Percentiles rank a stretch among this genome's conserved stretches.
Conservation (phyloP, 179 eudicot species). For the Spinacia oleracea region DNA sequence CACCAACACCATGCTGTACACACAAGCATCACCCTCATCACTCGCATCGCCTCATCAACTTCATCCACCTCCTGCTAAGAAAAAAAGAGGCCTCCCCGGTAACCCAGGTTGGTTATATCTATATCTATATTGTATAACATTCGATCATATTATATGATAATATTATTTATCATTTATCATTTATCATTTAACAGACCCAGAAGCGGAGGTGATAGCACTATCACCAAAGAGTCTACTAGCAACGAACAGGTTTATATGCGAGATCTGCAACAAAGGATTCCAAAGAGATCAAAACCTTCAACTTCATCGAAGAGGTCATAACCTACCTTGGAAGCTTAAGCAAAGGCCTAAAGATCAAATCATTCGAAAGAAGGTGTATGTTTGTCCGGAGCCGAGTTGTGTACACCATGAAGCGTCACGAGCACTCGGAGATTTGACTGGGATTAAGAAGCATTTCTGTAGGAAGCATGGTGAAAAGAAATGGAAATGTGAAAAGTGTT, state of each 20-base stretch:
- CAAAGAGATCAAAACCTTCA: slow-evolving; percentile 39
- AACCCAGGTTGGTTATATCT: slow-evolving; percentile 51
- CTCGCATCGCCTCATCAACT: slow-evolving; percentile 22
- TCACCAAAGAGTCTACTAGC: slow-evolving; percentile 36
- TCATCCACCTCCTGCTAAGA: slow-evolving; percentile 46
- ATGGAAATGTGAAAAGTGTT: slow-evolving; percentile 37
- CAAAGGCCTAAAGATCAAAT: slow-evolving; percentile 27
- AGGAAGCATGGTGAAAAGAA: slow-evolving; percentile 38
- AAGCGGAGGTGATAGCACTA: slow-evolving; percentile 37
- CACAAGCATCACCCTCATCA: slow-evolving; percentile 29
- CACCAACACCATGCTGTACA: slow-evolving; percentile 30
- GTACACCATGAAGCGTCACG: slow-evolving; percentile 37
- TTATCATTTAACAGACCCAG: slow-evolving; percentile 24
- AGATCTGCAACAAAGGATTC: slow-evolving; percentile 37
- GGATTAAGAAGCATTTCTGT: slow-evolving; percentile 38
- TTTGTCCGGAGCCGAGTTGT: slow-evolving; percentile 33
- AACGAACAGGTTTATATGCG: slow-evolving; percentile 32
- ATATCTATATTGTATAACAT: background rate
- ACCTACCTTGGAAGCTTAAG: slow-evolving; percentile 38
- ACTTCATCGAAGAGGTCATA: slow-evolving; percentile 37
- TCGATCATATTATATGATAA: too few relatives aligned
- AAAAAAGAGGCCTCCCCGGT: slow-evolving; percentile 66
- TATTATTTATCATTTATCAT: too few relatives aligned
- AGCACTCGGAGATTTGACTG: slow-evolving; percentile 38
- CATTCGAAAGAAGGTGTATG: slow-evolving; percentile 32